Percentiles rank a stretch among this genome's conserved stretches.
Conservation (phyloP, 495 filamentous ascomycete species). For the Viridothelium virens region DNA sequence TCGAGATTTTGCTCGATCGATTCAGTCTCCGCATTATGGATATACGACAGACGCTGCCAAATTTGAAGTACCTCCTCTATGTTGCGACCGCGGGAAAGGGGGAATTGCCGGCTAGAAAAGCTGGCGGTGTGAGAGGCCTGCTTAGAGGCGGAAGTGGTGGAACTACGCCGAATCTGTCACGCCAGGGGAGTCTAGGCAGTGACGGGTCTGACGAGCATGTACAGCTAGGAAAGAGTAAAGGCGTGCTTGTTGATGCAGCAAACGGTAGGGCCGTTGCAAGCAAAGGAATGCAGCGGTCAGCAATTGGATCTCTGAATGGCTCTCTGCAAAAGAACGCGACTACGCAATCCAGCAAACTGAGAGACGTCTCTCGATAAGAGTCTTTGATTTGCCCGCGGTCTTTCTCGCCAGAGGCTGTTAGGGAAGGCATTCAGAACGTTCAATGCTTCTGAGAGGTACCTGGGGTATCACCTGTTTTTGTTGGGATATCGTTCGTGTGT, state of each 20-base stretch:
- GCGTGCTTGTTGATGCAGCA: neutral
- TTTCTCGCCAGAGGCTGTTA: too few species aligned
- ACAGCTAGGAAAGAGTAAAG: neutral
- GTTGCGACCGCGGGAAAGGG: conserved; percentile 70
- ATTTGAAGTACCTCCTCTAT: conserved; percentile 86
- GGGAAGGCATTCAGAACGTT: too few species aligned
- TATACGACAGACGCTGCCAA: conserved; percentile 82
- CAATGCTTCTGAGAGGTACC: too few species aligned
- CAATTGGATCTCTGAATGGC: neutral
- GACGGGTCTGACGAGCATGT: neutral
- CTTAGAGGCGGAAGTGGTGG: conserved; percentile 34
- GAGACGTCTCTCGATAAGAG: neutral
- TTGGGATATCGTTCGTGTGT: too few species aligned
- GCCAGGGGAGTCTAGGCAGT: neutral
- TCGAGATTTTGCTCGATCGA: conserved; percentile 65
- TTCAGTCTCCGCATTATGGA: conserved; percentile 72
- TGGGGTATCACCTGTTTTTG: too few species aligned
- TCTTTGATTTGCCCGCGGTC: too few species aligned
- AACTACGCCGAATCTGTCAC: conserved; percentile 1
- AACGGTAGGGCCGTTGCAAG: neutral
- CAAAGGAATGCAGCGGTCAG: neutral
- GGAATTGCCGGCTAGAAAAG: conserved; percentile 69
- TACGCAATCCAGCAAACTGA: conserved; percentile 4
- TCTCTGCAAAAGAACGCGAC: conserved; percentile 1
- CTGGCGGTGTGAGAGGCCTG: conserved; percentile 64